Conservation (phyloP, 169 alveolate genomes). For the Theileria sp. region DNA sequence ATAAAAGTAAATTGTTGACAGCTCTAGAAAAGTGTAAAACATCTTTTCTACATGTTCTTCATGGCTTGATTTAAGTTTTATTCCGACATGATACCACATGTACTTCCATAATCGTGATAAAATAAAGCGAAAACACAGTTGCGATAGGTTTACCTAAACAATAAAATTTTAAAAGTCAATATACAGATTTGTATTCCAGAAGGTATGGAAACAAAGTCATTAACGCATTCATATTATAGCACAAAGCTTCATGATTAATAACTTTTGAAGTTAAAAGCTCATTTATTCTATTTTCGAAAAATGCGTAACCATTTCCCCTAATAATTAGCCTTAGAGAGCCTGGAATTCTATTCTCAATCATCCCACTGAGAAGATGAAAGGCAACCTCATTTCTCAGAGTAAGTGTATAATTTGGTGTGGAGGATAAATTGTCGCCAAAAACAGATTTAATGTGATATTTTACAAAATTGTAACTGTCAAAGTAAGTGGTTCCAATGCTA, state of each 20-base stretch:
- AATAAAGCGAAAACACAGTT: conserved; percentile 44
- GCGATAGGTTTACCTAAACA: conserved; percentile 24
- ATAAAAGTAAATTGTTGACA: conserved; percentile 31
- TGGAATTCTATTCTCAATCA: conserved; percentile 54
- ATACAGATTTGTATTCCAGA: conserved; percentile 29
- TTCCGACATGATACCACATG: conserved; percentile 58
- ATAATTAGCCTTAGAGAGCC: conserved; percentile 58
- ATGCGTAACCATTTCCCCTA: conserved; percentile 50
- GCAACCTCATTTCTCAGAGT: conserved; percentile 34
- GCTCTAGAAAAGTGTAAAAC: conserved; percentile 43
- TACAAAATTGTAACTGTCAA: conserved; percentile 17
- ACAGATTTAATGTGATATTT: conserved; percentile 17
- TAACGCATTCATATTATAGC: conserved; percentile 54
- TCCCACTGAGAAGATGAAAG: conserved; percentile 56
- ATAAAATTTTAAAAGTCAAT: neutral
- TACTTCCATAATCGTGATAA: conserved; percentile 49
- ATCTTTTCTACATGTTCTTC: conserved; percentile 4
- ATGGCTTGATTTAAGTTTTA: conserved; percentile 10
- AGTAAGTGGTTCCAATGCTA: conserved; percentile 36
- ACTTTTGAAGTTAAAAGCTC: conserved; percentile 24
- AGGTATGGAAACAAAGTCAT: conserved; percentile 48
- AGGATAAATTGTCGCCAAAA: conserved; percentile 20
- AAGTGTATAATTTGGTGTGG: neutral
- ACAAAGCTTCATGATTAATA: conserved; percentile 41
- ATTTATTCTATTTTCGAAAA: conserved; percentile 49